phyloP scores from a whole-genome alignment of 176 grass and related monocot species.

The Otatea glauca region DNA sequence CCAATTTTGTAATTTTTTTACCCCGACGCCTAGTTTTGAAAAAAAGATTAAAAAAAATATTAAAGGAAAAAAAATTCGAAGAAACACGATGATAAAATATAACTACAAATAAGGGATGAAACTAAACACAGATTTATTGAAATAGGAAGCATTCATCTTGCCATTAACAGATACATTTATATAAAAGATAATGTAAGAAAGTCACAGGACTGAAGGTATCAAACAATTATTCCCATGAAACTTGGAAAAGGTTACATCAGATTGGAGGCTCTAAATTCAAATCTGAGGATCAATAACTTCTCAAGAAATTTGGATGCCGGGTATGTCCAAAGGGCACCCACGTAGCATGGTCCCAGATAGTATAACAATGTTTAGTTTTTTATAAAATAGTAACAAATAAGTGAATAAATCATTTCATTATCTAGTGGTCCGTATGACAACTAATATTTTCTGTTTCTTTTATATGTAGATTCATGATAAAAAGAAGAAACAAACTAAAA shows the following conservation, averaged over 20 bases:
- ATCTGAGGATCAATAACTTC: background rate
- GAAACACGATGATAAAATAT: background rate
- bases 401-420: background rate
- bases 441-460: background rate
- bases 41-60: too few species aligned
- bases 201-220: background rate
- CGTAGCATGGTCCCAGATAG: background rate
- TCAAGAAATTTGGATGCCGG: background rate
- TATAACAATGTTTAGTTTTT: background rate
- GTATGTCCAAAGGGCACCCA: background rate
- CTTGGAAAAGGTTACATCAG: background rate
- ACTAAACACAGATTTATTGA: background rate
- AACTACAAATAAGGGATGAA: background rate
- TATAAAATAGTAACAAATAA: background rate
- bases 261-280: background rate
- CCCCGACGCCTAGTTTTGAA: too few species aligned
- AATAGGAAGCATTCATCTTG: background rate
- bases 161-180: background rate
- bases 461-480: background rate
- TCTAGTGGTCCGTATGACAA: background rate
- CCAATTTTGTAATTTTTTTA: too few species aligned
- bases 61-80: too few species aligned
- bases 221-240: background rate
- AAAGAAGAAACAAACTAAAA: background rate
- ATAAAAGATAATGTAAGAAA: background rate